A percentile compares a stretch with the other conserved stretches of the same genome.
These are phyloP conservation scores for Pleochaeta shiraiana DNA, from an alignment of 2,329 filamentous ascomycete species.

Conservation along the genomic window DNA sequence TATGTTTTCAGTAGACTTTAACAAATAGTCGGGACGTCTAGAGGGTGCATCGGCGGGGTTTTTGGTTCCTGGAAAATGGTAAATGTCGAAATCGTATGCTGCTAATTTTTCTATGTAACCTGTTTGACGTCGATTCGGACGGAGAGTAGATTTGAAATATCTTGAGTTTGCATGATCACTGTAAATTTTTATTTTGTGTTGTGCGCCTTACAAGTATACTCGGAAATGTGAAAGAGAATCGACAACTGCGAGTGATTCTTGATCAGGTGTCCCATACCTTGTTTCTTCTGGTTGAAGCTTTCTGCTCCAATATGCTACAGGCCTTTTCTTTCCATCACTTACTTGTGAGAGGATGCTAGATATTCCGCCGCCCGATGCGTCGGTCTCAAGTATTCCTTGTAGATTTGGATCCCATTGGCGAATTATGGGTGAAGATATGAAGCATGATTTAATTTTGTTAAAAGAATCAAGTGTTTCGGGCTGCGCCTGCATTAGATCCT, in stretches of 20 bases:
- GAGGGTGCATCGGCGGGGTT: conserved; percentile 3
- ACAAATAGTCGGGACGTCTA: conserved; percentile 1
- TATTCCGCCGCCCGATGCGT: not conserved
- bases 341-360: conserved; percentile 1
- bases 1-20: not conserved
- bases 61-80: not conserved
- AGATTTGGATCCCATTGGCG: conserved; percentile 1
- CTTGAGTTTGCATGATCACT: conserved; percentile 2
- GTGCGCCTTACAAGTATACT: conserved; percentile 1
- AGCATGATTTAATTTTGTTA: conserved; percentile 1
- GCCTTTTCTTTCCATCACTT: not conserved
- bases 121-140: not conserved
- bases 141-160: not conserved
- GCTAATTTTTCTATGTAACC: not conserved
- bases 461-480: conserved; percentile 1
- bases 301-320: conserved; percentile 2
- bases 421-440: not conserved
- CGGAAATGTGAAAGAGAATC: not conserved
- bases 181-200: conserved; percentile 1
- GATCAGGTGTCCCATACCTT: conserved; percentile 2
- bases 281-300: conserved; percentile 3
- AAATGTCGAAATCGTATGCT: not conserved
- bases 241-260: not conserved
- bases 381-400: conserved; percentile 5
- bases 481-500: no score